These are phyloP conservation scores for Posidonia oceanica DNA, from an alignment of 116 monocot species.

Conservation along the genomic window DNA sequence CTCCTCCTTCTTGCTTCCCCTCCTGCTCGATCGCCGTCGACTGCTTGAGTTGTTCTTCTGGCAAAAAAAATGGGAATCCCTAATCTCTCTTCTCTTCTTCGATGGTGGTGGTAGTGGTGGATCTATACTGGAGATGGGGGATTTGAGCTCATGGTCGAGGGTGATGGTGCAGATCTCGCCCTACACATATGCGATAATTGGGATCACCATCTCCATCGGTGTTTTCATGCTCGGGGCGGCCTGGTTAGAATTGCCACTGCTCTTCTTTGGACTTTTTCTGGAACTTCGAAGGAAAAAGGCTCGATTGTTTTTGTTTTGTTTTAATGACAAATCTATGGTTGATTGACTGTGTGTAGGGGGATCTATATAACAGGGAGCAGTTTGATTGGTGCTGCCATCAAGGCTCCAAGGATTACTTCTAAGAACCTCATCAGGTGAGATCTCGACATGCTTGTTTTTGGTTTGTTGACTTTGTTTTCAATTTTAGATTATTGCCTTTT, in stretches of 20 bases:
- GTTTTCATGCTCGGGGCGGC: constrained; percentile 95
- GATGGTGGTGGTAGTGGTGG: no score
- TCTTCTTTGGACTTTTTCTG: background rate
- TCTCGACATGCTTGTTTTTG: background rate
- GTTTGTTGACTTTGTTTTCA: background rate
- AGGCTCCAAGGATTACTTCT: constrained; percentile 95
- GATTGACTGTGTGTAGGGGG: constrained; percentile 41
- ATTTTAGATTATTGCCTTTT: no score
- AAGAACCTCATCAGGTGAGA: constrained; percentile 90
- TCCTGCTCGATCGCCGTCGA: no score
- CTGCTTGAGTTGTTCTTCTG: no score
- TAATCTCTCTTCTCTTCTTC: no score
- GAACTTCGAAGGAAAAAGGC: no score
- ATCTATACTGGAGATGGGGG: background rate
- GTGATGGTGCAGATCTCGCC: constrained; percentile 84
- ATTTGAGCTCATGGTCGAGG: constrained; percentile 57
- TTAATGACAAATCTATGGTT: no score
- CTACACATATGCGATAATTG: constrained; percentile 80
- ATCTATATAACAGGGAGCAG: constrained; percentile 97
- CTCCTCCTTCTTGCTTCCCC: no score
- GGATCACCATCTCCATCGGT: constrained; percentile 95
- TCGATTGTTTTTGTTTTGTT: no score
- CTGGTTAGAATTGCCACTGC: constrained; percentile 27
- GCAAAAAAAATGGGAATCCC: no score
- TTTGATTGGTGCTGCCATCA: constrained; percentile 94